Evolutionary conservation across 495 filamentous ascomycete species (phyloP), one percentile per base, ranked within the genome.

Genomic region (Trichoderma virens): DNA sequence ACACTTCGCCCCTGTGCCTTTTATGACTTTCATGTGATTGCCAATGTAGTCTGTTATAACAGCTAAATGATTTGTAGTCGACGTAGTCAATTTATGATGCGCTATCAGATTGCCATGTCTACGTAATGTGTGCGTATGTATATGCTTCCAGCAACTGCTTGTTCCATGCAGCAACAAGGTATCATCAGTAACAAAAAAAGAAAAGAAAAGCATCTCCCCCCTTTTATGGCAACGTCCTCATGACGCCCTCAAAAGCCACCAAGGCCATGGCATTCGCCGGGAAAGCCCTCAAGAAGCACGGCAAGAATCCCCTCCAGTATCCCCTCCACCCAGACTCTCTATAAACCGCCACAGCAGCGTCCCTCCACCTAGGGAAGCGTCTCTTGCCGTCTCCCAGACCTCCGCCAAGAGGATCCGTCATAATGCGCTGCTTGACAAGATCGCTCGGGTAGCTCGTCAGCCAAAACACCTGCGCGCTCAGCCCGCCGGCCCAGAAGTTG

Each of bases 401-500:
- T 0, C 87, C 85, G 5, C 88, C 93, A 66, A 98, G 76, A 1
- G 87, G 84, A 72, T 97, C 94, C 23, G 92, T 96, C 94, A 98
- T 97, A 61, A 98, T 86, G n/a, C 92, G 85, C 75, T 97, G 93
- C 79, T 98, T 98, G 27, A 98, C 89, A 16, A 97, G 93, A 71
- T 98, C 94, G 34, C 86, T 88, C 14, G 94, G 94, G 71, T 98
- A 98, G 51, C 87, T 88, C 27, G 88, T 89, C 2, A 96, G 70
- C 94, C 94, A 98, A 77, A 96, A 98, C 41, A 95, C 75, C 78
- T 97, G 93, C 0, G 94, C 93, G 35, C 86, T 90, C 61, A 97
- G 78, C 1, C 94, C 94, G 14, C 94, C 94, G 0, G 94, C 94
- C 94, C 92, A 97, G 80, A 98, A 98, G 70, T 97, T 97, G 67